Evolutionary conservation across 2,329 filamentous ascomycete species (phyloP).

Genomic region (Aspergillus versicolor): DNA sequence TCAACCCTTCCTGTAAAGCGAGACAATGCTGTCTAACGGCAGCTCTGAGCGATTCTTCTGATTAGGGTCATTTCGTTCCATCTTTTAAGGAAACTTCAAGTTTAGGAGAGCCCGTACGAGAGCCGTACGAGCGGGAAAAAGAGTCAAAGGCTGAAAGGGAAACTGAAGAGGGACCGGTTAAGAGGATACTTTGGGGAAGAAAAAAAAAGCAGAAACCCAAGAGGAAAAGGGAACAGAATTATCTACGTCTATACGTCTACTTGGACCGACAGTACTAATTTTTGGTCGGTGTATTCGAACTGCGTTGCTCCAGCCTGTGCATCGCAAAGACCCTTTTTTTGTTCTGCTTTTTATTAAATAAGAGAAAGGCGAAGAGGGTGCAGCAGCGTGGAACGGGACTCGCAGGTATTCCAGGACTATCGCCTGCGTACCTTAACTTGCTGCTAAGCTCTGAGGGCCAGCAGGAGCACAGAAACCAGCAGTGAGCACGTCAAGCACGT

Average conservation of each 20-base stretch:
- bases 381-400: slow-evolving; percentile 20
- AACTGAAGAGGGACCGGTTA: slow-evolving; percentile 4
- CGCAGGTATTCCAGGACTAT: neutral
- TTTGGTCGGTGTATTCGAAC: slow-evolving; percentile 25
- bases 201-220: slow-evolving; percentile 14
- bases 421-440: slow-evolving; percentile 6
- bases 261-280: slow-evolving; percentile 16
- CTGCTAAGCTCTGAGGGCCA: neutral
- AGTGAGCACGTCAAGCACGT: too few species aligned
- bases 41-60: slow-evolving; percentile 35
- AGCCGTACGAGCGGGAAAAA: slow-evolving; percentile 8
- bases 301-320: slow-evolving; percentile 18
- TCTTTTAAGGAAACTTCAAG: slow-evolving; percentile 30
- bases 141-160: slow-evolving; percentile 9
- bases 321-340: slow-evolving; percentile 15
- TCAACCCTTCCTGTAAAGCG: slow-evolving; percentile 38
- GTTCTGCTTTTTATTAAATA: slow-evolving; percentile 12
- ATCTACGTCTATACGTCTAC: slow-evolving; percentile 21
- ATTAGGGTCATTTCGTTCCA: slow-evolving; percentile 32
- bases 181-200: slow-evolving; percentile 9
- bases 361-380: slow-evolving; percentile 8
- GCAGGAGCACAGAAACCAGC: neutral
- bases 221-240: slow-evolving; percentile 6
- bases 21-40: slow-evolving; percentile 36
- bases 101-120: slow-evolving; percentile 20